Percentiles rank a stretch among this genome's conserved stretches.
Conservation (phyloP, 768 basidiomycete genomes). For the Paxillus rubicundulus region DNA sequence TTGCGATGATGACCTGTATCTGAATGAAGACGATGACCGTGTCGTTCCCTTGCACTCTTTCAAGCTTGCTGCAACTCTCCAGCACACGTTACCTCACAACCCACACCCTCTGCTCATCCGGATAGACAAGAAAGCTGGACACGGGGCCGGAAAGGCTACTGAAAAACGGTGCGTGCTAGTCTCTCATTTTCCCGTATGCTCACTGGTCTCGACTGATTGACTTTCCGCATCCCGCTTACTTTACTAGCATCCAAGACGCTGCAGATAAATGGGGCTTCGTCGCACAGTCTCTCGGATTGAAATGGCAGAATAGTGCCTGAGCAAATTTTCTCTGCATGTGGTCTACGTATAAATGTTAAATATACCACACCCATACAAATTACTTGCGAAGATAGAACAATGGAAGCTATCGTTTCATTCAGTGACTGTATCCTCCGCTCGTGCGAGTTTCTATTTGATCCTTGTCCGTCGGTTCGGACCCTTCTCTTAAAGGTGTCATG, state of each 20-base stretch:
- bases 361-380: no score
- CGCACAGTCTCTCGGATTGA: slow-evolving; percentile 59
- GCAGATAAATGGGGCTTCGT: slow-evolving; percentile 80
- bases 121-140: slow-evolving; percentile 77
- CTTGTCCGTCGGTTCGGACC: no score
- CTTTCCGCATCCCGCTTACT: slow-evolving; percentile 3
- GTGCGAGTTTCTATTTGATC: no score
- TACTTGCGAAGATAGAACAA: no score
- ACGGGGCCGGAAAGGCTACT: slow-evolving; percentile 78
- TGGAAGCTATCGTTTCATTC: no score
- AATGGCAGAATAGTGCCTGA: slow-evolving; percentile 29
- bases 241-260: slow-evolving; percentile 64
- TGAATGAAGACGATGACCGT: slow-evolving; percentile 67
- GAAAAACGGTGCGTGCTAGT: slow-evolving; percentile 51
- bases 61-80: slow-evolving; percentile 78
- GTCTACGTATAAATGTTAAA: neutral
- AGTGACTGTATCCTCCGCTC: no score
- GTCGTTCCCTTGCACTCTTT: slow-evolving; percentile 87
- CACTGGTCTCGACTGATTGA: slow-evolving; percentile 8
- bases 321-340: neutral
- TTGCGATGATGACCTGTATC: neutral
- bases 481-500: no score
- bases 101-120: slow-evolving; percentile 71
- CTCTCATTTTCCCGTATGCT: neutral
- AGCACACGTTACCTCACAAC: slow-evolving; percentile 62